Evolutionary conservation across 257 asterid species (phyloP), one percentile per base, ranked within the genome.

Genomic region (Thymus mandschuricus): DNA sequence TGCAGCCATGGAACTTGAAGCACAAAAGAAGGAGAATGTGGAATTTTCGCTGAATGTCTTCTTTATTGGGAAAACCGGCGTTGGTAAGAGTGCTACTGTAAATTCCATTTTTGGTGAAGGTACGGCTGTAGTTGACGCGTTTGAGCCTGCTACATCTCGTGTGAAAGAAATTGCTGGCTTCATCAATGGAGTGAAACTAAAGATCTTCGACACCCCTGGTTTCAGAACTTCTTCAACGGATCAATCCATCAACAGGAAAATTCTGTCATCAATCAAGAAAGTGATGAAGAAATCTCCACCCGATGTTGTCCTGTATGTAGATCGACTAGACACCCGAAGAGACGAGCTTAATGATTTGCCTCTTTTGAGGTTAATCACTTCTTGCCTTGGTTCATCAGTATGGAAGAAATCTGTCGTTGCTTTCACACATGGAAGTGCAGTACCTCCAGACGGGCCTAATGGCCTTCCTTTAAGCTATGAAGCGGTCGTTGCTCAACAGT

Each of bases 81-180:
- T 90, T 75, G 98, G 98, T 57, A 92, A 92, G 79, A 92, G 98
- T 70, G 91, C 98, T 15, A 90, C 97, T n/a, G 80, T 92, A 76
- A 92, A 90, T 76, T 88, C 98, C 56, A 82, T 92, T 61, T 86
- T 90, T 50, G 86, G 92, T 15, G 92, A 87, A 78, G 74, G 63
- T 62, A 83, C 73, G 80, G 70, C 86, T 31, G 74, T 3, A 56
- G 75, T 76, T 15, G 73, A 80, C 56, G 93, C 98, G 29, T 92
- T 92, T 83, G 84, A 86, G 75, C 96, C 95, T 30, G 76, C 86
- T 28, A 90, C 96, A 2, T 64, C 70, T 38, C 10, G 48, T 27
- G 88, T 90, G 79, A 85, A 77, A 71, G 92, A 82, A 79, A 80
- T 85, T 31, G 61, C 6, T 13, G 95, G 93, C 38, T 72, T 55